Evolutionary conservation across 345 rosid genomes (phyloP).

Genomic region (Camelina sativa): DNA sequence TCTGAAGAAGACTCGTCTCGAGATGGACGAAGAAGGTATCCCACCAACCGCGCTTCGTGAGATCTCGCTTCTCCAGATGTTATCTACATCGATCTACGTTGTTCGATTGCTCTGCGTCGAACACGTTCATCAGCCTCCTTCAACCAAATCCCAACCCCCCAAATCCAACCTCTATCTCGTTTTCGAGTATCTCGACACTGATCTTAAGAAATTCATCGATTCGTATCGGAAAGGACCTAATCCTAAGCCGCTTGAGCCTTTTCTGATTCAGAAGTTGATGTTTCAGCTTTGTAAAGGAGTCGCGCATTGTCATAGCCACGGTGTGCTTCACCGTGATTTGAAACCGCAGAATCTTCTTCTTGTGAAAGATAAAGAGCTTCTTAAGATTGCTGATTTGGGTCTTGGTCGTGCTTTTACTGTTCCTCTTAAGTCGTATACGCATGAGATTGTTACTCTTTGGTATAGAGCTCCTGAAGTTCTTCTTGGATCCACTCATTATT

Average conservation of each 20-base stretch:
- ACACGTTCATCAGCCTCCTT: conserved; percentile 50
- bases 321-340: conserved; percentile 91
- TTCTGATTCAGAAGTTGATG: conserved; percentile 69
- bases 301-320: conserved; percentile 93
- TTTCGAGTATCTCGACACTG: conserved; percentile 89
- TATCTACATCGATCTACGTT: conserved; percentile 83
- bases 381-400: conserved; percentile 92
- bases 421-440: conserved; percentile 89
- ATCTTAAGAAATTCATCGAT: conserved; percentile 92
- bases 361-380: conserved; percentile 79
- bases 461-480: conserved; percentile 94
- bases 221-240: conserved; percentile 73
- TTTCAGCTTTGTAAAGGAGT: conserved; percentile 96
- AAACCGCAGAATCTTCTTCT: conserved; percentile 91
- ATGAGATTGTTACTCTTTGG: conserved; percentile 97
- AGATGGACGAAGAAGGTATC: conserved; percentile 97
- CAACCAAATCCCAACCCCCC: conserved; percentile 33
- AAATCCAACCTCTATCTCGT: conserved; percentile 86
- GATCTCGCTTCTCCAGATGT: conserved; percentile 90
- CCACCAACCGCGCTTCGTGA: conserved; percentile 98
- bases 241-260: conserved; percentile 66
- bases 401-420: conserved; percentile 92
- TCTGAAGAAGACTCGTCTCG: conserved; percentile 86
- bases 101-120: conserved; percentile 94
- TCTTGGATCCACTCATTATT: conserved; percentile 83